These are phyloP conservation scores for Westerdykella ornata DNA, from an alignment of 2,329 filamentous ascomycete species.

Conservation along the genomic window DNA sequence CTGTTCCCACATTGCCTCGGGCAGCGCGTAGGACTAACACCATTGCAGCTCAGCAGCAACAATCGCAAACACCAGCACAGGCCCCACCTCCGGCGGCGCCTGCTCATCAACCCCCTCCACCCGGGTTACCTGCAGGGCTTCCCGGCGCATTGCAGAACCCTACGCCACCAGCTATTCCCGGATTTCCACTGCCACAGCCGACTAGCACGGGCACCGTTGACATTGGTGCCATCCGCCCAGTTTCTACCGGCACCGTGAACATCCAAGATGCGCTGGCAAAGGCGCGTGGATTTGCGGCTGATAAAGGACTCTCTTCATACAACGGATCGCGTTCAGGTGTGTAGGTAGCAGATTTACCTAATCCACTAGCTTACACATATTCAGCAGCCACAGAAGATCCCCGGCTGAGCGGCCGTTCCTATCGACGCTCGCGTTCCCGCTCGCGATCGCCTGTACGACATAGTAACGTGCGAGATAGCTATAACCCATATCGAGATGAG, in stretches of 20 bases:
- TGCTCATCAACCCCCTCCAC: slow-evolving; percentile 40
- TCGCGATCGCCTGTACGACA: slow-evolving; percentile 54
- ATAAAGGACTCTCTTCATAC: slow-evolving; percentile 60
- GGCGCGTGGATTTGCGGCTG: slow-evolving; percentile 72
- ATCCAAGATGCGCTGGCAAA: slow-evolving; percentile 80
- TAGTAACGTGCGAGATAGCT: slow-evolving; percentile 65
- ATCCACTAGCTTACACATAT: slow-evolving; percentile 28
- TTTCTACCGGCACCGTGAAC: slow-evolving; percentile 73
- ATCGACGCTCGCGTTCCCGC: slow-evolving; percentile 65
- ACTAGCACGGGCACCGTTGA: slow-evolving; percentile 71
- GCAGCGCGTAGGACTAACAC: neutral
- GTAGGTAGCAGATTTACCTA: slow-evolving; percentile 36
- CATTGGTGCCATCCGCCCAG: slow-evolving; percentile 70
- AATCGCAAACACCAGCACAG: slow-evolving; percentile 45
- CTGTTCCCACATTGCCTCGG: neutral
- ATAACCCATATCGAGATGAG: slow-evolving; percentile 81
- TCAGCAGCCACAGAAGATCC: slow-evolving; percentile 42
- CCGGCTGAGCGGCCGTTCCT: slow-evolving; percentile 49
- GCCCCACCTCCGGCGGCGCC: slow-evolving; percentile 37
- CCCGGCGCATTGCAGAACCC: slow-evolving; percentile 38
- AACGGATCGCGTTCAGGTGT: slow-evolving; percentile 37
- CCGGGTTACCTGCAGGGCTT: slow-evolving; percentile 41
- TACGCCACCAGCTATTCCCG: slow-evolving; percentile 38
- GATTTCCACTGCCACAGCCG: slow-evolving; percentile 57
- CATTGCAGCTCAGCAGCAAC: slow-evolving; percentile 20